Evolutionary conservation across 306 rosid genomes (phyloP).

Genomic region (Prunus armeniaca): DNA sequence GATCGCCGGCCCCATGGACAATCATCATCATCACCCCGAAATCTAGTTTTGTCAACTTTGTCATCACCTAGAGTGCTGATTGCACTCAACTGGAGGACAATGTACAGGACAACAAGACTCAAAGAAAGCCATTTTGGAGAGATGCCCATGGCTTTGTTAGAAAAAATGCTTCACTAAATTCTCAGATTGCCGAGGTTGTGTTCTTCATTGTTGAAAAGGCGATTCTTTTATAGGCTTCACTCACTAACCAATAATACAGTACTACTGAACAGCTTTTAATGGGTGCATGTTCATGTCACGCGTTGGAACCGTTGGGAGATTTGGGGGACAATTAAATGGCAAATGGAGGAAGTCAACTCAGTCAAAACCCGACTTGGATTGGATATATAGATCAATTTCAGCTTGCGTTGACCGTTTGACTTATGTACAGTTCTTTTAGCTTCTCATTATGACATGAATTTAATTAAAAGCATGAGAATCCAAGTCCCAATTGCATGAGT

Average conservation of each 20-base stretch:
- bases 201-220: neutral
- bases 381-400: neutral
- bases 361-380: neutral
- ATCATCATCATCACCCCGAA: conserved; percentile 32
- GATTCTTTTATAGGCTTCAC: conserved; percentile 45
- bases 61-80: conserved; percentile 43
- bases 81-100: conserved; percentile 52
- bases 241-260: neutral
- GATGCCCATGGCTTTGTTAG: conserved; percentile 26
- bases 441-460: no score
- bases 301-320: conserved; percentile 47
- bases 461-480: no score
- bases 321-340: conserved; percentile 33
- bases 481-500: no score
- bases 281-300: conserved; percentile 28
- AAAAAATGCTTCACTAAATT: no score
- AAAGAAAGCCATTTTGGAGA: conserved; percentile 42
- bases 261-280: conserved; percentile 24
- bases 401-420: neutral
- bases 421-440: neutral
- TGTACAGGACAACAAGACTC: conserved; percentile 45
- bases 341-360: conserved; percentile 27
- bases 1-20: conserved; percentile 56
- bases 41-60: conserved; percentile 43
- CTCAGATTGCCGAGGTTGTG: neutral